Evolutionary conservation across 345 rosid species (phyloP).

Genomic region (Iberis pinnata): DNA sequence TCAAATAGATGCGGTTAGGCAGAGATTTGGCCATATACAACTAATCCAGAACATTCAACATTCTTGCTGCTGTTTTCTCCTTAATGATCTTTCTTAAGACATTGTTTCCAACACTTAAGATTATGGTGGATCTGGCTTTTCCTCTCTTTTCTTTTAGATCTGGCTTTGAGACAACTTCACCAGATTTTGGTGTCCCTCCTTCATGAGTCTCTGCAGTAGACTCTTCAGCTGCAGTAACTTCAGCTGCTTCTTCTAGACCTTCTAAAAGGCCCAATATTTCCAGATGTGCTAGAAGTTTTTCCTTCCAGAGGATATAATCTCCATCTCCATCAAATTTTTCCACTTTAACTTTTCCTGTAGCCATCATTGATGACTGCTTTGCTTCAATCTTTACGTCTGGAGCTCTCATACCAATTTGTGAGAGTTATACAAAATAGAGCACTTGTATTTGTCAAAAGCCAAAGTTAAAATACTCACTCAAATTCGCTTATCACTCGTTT

Average conservation of each 20-base stretch:
- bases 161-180: background rate
- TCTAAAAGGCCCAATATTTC: background rate
- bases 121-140: background rate
- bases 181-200: background rate
- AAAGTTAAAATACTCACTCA: too few relatives aligned
- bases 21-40: background rate
- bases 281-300: background rate
- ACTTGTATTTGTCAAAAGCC: too few relatives aligned
- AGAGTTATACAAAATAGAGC: background rate
- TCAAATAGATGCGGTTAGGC: background rate
- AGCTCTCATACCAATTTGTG: background rate
- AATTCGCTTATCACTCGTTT: too few relatives aligned
- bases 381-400: background rate
- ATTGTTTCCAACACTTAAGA: background rate
- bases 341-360: background rate
- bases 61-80: background rate
- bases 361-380: background rate
- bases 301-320: background rate
- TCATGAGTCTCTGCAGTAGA: background rate
- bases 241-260: background rate
- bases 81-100: background rate
- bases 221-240: background rate
- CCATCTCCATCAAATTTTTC: background rate
- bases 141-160: background rate
- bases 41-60: background rate